Evolutionary conservation across 2,329 filamentous ascomycete genomes (phyloP), one percentile per base, ranked within the genome.

Genomic region (Alternaria incomplexa): DNA sequence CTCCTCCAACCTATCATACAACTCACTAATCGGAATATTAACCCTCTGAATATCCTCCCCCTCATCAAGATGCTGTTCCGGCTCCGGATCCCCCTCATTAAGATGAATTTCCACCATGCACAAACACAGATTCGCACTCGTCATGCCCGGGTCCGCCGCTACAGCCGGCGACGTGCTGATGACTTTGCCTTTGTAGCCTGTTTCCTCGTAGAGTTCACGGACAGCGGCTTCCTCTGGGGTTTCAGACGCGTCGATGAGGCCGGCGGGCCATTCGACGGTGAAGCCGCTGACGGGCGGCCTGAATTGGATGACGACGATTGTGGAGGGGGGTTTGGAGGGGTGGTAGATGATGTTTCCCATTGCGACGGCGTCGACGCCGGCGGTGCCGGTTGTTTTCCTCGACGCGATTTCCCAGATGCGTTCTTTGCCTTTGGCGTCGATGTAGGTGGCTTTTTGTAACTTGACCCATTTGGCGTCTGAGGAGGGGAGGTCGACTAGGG

Each of bases 361-460:
- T 60, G 90, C 89, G 15, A 93, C 90, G 56, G 89, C 90, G 73
- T 93, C 90, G 54, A 73, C 53, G 45, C 71, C 71, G 1, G 67
- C 54, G 56, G 90, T 87, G 32, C 86, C 85, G 55, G 84, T 83
- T 0, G 90, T 92, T 22, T 83, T 85, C 22, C 91, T 86, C 75
- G 91, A 88, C 6, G 90, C 89, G 1, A 89, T 89, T 76, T 93
- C 90, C 90, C 90, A 93, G 44, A 85, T 86, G 54, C 90, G 85
- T 0, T 79, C 75, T 11, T 80, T 80, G 69, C 87, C 87, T 32
- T 84, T 83, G 46, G 87, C 85, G 73, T 92, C 90, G 64, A 81
- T 81, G 77, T 92, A 93, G 48, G 75, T 78, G 4, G 73, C 76
- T 65, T 77, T 80, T 67, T 85, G 71, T 20, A 75, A 61, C 20